Evolutionary conservation across 352 stramenopile genomes (phyloP).

Genomic region (Phytophthora hybrid): DNA sequence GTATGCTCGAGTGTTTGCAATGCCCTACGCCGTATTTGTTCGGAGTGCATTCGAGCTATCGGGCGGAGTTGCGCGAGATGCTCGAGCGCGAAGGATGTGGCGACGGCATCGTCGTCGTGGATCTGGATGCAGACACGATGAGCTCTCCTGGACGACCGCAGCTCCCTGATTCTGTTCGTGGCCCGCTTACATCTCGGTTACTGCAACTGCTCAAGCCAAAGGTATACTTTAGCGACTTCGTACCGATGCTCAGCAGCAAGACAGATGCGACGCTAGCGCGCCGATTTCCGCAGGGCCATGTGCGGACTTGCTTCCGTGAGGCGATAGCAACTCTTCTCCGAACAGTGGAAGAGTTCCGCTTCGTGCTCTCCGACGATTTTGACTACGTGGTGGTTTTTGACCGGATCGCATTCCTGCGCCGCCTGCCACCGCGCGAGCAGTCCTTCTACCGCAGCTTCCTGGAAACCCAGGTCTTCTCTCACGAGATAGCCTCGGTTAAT

Average conservation of each 20-base stretch:
- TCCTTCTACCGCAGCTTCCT: slow-evolving; percentile 83
- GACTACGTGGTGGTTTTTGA: slow-evolving; percentile 91
- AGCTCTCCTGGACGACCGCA: slow-evolving; percentile 50
- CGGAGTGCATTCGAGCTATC: slow-evolving; percentile 82
- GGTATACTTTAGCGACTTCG: slow-evolving; percentile 81
- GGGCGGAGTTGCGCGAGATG: slow-evolving; percentile 72
- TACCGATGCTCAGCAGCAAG: slow-evolving; percentile 63
- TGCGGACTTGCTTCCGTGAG: slow-evolving; percentile 68
- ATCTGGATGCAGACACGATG: slow-evolving; percentile 72
- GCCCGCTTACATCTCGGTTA: slow-evolving; percentile 53
- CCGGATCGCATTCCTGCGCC: slow-evolving; percentile 68
- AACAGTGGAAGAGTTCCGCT: slow-evolving; percentile 80
- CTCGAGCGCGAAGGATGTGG: slow-evolving; percentile 78
- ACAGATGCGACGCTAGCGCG: slow-evolving; percentile 36
- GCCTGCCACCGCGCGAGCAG: slow-evolving; percentile 59
- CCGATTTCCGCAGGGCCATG: slow-evolving; percentile 62
- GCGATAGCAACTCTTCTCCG: slow-evolving; percentile 61
- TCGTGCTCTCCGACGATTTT: slow-evolving; percentile 88
- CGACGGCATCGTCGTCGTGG: slow-evolving; percentile 73
- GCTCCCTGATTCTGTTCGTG: slow-evolving; percentile 56
- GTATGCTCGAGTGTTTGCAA: slow-evolving; percentile 86
- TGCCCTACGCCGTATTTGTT: slow-evolving; percentile 90
- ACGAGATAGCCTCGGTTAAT: slow-evolving; percentile 79
- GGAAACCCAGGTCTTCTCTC: slow-evolving; percentile 88
- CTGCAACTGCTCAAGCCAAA: slow-evolving; percentile 77